Evolutionary conservation across 495 filamentous ascomycete species (phyloP), one percentile per base, ranked within the genome.

Genomic region (Aspergillus steynii): DNA sequence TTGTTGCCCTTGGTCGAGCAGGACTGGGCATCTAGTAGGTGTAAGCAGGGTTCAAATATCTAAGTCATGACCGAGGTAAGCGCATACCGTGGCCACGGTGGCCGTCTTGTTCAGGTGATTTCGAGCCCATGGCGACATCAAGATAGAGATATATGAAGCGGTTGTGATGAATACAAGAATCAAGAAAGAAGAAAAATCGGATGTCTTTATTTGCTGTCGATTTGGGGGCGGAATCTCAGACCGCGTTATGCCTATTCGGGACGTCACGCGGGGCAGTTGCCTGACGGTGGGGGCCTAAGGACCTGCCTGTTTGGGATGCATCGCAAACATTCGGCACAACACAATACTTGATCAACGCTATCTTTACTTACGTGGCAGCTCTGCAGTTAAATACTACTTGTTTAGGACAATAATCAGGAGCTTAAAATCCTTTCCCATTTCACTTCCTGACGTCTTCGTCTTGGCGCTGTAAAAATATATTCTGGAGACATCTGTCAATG

Each of bases 1-100:
- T 77, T 71, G 62, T 80, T 80, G 50, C 71, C 63, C 32, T 79
- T 80, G 64, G 48, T 68, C 57, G 65, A 64, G 64, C 56, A 56
- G 55, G 64, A 62, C 61, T 62, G 67, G 55, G 67, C 61, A 66
- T 62, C 64, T 70, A 46, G 42, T 25, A 29, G 48, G 5, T 34
- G 48, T 26, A 15, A 46, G 25, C 31, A 55, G 1, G 4, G 10
- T 1, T 37, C 29, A 25, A 20, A 20, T 20, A 20, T 20, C 20
- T 20, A 20, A 20, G 15, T 5, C 8, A 54, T 5, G 28, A 15
- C 14, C 20, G 15, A 31, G 8, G 32, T 29, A 10, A 15, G 29
- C 52, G 5, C 50, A 58, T 67, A 67, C 65, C 55, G 32, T 61
- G 50, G 29, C 48, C 48, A 5, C 6, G 47, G 9, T 62, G 65